phyloP scores from a whole-genome alignment of 2,329 filamentous ascomycete species.

The Cordyceps militaris region DNA sequence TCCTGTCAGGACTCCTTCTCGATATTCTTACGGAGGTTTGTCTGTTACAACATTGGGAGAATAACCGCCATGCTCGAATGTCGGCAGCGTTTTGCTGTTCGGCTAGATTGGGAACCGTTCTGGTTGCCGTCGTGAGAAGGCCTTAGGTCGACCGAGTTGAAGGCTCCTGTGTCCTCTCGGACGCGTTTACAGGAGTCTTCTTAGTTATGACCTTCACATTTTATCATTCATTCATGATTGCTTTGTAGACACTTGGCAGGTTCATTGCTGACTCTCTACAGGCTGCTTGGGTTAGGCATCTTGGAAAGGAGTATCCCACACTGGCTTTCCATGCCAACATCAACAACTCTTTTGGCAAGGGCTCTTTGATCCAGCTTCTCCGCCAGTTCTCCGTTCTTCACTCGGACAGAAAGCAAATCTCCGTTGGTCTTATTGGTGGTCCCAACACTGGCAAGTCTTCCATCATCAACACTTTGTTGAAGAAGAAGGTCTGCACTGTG shows the following conservation, averaged over 20 bases:
- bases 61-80: slow-evolving; percentile 49
- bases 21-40: slow-evolving; percentile 65
- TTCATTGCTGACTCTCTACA: slow-evolving; percentile 34
- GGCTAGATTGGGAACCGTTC: slow-evolving; percentile 75
- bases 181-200: slow-evolving; percentile 66
- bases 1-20: slow-evolving; percentile 78
- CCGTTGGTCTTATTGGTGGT: slow-evolving; percentile 69
- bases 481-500: slow-evolving; percentile 89
- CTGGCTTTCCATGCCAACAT: slow-evolving; percentile 92
- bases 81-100: slow-evolving; percentile 29
- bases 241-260: slow-evolving; percentile 12
- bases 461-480: slow-evolving; percentile 92
- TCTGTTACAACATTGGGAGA: slow-evolving; percentile 99
- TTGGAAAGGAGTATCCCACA: slow-evolving; percentile 89
- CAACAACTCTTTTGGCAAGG: slow-evolving; percentile 95
- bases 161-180: slow-evolving; percentile 53
- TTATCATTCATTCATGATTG: slow-evolving; percentile 14
- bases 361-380: slow-evolving; percentile 83
- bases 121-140: slow-evolving; percentile 72
- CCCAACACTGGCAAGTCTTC: slow-evolving; percentile 95
- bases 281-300: slow-evolving; percentile 85
- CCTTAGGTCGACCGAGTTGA: slow-evolving; percentile 96
- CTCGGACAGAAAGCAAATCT: slow-evolving; percentile 87
- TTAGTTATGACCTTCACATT: slow-evolving; percentile 97
- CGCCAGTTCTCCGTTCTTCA: slow-evolving; percentile 90